Base-by-base conservation (phyloP, 371 early-diverging fungal genomes). In the Nematocida sp. region DNA sequence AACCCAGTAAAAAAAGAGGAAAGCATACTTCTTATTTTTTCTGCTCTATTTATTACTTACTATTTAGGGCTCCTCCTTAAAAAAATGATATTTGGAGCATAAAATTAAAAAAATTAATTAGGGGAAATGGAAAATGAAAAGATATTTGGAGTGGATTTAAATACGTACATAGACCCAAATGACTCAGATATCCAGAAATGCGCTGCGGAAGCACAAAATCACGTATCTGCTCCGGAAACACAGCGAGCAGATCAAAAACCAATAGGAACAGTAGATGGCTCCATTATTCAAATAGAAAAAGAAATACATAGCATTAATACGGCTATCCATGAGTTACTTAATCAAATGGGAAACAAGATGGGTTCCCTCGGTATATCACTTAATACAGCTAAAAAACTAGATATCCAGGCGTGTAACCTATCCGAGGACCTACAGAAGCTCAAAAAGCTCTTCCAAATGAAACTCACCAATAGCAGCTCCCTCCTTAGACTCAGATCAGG, bases 11-110 rank as follows among this genome's bases (percentile, higher is more conserved):
- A 16, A 5, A 20, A 9, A 33, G 69, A 59, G 0, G n/a, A 68
- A 26, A 38, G 20, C 39, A 13, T 13, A 0, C 47, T 68, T 0
- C 9, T 47, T 20, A 23, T 36, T n/a, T 4, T 68, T n/a, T 0
- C 60, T 50, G 60, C 35, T 39, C 7, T 57, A 20, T 57, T 57
- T 39, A 38, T 57, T 36, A 9, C 23, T 7, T 57, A 57, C 35
- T 57, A 57, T 26, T 9, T 39, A 5, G 13, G 5, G 9, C 4
- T 57, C 9, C 59, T 57, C 9, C 9, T 57, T 16, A 57, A 57
- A 23, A 57, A 57, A 25, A 11, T 57, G 16, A 13, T 57, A 16
- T 57, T 57, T 36, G 59, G 59, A 38, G 11, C 5, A 18, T 54
- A 54, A 30, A 25, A 20, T 54, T 13, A 54, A 54, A 54, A 16